Conservation (phyloP, 75 land plant species). For the Sequoiadendron giganteum region DNA sequence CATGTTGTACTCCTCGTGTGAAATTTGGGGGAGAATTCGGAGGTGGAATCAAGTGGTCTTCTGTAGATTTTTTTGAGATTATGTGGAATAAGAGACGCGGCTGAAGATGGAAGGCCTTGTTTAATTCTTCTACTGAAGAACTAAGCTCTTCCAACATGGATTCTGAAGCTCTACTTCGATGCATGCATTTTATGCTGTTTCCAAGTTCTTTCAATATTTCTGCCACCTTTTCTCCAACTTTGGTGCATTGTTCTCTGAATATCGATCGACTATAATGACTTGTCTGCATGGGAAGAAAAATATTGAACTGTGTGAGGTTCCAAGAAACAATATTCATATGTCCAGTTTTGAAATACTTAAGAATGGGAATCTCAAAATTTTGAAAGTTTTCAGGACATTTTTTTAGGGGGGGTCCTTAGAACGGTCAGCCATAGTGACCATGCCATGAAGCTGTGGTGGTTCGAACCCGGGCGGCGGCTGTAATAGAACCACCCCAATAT, state of each 20-base stretch:
- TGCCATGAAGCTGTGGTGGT: too few relatives aligned
- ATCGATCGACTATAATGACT: neutral
- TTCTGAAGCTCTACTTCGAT: neutral
- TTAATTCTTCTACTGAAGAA: conserved; percentile 15
- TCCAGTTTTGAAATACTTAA: too few relatives aligned
- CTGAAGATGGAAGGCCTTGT: neutral
- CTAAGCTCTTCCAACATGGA: conserved; percentile 11
- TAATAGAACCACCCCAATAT: neutral
- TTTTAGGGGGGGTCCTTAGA: too few relatives aligned
- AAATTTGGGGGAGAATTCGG: too few relatives aligned
- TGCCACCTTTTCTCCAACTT: conserved; percentile 11
- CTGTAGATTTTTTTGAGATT: too few relatives aligned
- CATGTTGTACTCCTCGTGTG: too few relatives aligned
- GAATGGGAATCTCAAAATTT: too few relatives aligned
- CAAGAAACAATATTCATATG: neutral
- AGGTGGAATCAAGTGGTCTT: too few relatives aligned
- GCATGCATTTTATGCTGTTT: conserved; percentile 31
- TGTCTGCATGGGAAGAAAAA: conserved; percentile 6
- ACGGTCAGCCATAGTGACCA: too few relatives aligned
- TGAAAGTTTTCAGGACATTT: too few relatives aligned
- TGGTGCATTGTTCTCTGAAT: conserved; percentile 25
- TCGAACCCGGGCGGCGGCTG: neutral
- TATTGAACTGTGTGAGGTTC: neutral
- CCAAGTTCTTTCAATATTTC: conserved; percentile 37
- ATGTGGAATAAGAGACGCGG: conserved; percentile 38